Evolutionary conservation across 1,139 yeast genomes (phyloP).

Genomic region (Scheffersomyces illinoinensis): DNA sequence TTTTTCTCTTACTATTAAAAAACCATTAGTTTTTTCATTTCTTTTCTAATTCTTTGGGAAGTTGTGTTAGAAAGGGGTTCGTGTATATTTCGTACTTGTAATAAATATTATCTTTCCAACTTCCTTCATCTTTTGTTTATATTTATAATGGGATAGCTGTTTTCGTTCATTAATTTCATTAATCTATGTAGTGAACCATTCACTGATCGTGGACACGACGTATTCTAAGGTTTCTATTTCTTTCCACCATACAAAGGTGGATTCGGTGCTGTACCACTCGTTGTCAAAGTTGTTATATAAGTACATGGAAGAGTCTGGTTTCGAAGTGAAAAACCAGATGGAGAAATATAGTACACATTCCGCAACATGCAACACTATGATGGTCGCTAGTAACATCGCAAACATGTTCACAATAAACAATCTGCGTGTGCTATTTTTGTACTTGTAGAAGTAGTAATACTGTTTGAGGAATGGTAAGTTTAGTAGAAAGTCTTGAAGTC

Average conservation of each 20-base stretch:
- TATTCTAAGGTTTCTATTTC: conserved; percentile 36
- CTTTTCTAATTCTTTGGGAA: conserved; percentile 11
- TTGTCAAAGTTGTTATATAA: conserved; percentile 23
- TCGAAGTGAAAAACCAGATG: conserved; percentile 7
- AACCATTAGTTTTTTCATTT: conserved; percentile 10
- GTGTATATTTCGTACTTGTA: conserved; percentile 7
- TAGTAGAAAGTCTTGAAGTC: conserved; percentile 17
- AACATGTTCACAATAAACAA: conserved; percentile 21
- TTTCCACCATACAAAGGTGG: conserved; percentile 33
- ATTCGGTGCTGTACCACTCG: conserved; percentile 8
- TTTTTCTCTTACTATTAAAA: conserved; percentile 10
- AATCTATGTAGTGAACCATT: conserved; percentile 12
- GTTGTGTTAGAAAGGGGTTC: conserved; percentile 6
- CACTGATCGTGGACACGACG: conserved; percentile 23
- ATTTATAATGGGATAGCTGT: conserved; percentile 1
- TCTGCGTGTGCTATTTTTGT: conserved; percentile 23
- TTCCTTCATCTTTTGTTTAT: conserved; percentile 2
- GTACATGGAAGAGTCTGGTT: conserved; percentile 11
- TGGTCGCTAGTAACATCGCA: conserved; percentile 23
- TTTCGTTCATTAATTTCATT: background rate
- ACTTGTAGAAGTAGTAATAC: conserved; percentile 27
- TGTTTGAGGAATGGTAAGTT: conserved; percentile 37
- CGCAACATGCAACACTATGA: conserved; percentile 21
- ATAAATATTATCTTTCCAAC: conserved; percentile 5
- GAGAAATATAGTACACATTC: conserved; percentile 15